Conservation (phyloP, 1,284 basidiomycete species). For the Spongispora temasekensis region DNA sequence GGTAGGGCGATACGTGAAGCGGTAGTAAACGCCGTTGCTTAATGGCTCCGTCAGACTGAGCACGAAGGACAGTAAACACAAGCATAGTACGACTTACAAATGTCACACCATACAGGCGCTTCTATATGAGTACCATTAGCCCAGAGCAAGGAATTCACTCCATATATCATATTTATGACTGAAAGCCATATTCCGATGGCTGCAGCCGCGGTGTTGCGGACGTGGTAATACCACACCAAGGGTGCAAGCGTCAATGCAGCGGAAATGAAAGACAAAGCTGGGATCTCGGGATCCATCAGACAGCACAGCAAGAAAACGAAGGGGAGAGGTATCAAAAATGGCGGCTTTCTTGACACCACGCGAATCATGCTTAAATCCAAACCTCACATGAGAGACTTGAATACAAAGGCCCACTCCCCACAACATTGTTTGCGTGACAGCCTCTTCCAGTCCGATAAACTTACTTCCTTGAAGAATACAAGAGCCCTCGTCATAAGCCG, state of each 20-base stretch:
- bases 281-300: slow-evolving; percentile 49
- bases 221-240: slow-evolving; percentile 41
- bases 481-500: slow-evolving; percentile 14
- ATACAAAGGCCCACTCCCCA: slow-evolving; percentile 23
- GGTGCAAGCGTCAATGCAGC: slow-evolving; percentile 41
- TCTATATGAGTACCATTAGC: slow-evolving; percentile 19
- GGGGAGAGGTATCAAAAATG: slow-evolving; percentile 9
- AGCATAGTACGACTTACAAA: slow-evolving; percentile 34
- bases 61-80: neutral
- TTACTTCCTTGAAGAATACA: slow-evolving; percentile 29
- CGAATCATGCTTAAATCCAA: slow-evolving; percentile 19
- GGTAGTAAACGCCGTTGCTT: slow-evolving; percentile 51
- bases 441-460: slow-evolving; percentile 22
- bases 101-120: slow-evolving; percentile 37
- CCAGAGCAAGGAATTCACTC: slow-evolving; percentile 37
- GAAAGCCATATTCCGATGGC: slow-evolving; percentile 40
- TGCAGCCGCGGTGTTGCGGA: slow-evolving; percentile 50
- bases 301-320: slow-evolving; percentile 13
- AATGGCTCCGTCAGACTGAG: slow-evolving; percentile 3
- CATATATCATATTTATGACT: slow-evolving; percentile 30
- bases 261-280: slow-evolving; percentile 51
- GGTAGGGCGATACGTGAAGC: slow-evolving; percentile 48
- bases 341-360: neutral
- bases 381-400: neutral
- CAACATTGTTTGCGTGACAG: neutral